Evolutionary conservation across 495 filamentous ascomycete species (phyloP), one percentile per base, ranked within the genome.

Genomic region (Penicillium tannophilum): DNA sequence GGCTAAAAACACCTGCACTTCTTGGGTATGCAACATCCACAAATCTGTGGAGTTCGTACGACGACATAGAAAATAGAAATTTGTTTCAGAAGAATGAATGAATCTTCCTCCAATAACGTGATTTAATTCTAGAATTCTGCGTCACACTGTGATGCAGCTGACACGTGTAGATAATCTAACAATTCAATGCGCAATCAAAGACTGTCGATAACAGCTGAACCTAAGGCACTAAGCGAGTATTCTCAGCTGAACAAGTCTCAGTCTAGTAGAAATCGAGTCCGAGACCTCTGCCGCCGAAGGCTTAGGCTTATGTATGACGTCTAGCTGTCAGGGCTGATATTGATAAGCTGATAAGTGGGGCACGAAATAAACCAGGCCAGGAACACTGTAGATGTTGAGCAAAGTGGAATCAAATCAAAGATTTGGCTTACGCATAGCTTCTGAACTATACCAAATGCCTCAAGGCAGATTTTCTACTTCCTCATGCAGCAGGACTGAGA

Each of bases 271-370:
- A 41, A 36, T 36, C 33, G 9, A 41, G 39, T 16, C 39, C n/a
- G n/a, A 17, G 39, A 14, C 39, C 12, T 36, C 31, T 8, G 5
- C 8, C 31, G 6, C 35, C 12, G 39, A 7, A 36, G 39, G 39
- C 39, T 41, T 41, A 41, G 39, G 39, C 39, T 41, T 41, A 41
- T 41, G 39, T n/a, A 41, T 41, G 39, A 41, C 39, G 39, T 41
- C 39, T 41, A 12, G 33, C 33, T 12, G 39, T 6, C 16, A n/a
- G 28, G 28, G 28, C 39, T 41, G 14, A n/a, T 41, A 41, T 14
- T 41, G 39, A 41, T 41, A 41, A 41, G 39, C 39, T 7, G 39
- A 41, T 41, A 41, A 17, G 39, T 41, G 39, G 39, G 16, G 39
- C 14, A 10, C 28, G 28, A 36, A 8, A 36, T 14, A 10, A 36